Base-by-base conservation (phyloP, 306 rosid species). In the Trichosanthes cucumerina region DNA sequence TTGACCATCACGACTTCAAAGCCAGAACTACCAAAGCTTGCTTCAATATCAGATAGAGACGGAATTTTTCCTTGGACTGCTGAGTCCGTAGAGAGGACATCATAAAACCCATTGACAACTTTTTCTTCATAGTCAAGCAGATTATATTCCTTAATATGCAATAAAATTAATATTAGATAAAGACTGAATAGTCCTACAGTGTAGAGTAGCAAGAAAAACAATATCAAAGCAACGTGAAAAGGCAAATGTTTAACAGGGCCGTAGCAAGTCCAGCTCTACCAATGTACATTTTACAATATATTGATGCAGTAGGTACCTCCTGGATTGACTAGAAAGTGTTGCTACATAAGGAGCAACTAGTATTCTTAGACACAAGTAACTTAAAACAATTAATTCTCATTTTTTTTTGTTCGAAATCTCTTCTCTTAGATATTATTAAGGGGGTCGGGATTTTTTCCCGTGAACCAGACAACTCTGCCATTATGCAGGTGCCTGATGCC, bases 101-200 rank as follows among this genome's bases (percentile, higher is more conserved):
- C 99, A 83, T 95, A 95, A 86, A 95, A 95, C 76, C 99, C 99
- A 82, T 95, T 92, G 34, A 92, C 86, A 73, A 95, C 96, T 86
- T 86, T 92, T 82, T 95, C 97, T 65, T 86, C 97, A 57, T 95
- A 92, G 87, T 91, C 99, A 80, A 95, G 92, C 80, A 90, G 96
- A 71, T 88, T 90, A 85, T 86, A 95, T 77, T 95, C 99, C 99
- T 95, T 85, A 23, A 66, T 69, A 81, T 68, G 43, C 62, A 79
- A 58, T 78, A 39, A 79, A 84, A 59, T 5, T 64, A 71, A 79
- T 79, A 80, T 64, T 78, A 50, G 79, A 83, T 33, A 16, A 78
- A 84, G 77, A 38, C 10, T 7, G 39, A 59, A 59, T 58, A 9
- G 1, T 26, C 56, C 54, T 36, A 43, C 24, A 77, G 9, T 6